Base-by-base conservation (phyloP, 2,329 filamentous ascomycete species). In the Epichloe hybrida region DNA sequence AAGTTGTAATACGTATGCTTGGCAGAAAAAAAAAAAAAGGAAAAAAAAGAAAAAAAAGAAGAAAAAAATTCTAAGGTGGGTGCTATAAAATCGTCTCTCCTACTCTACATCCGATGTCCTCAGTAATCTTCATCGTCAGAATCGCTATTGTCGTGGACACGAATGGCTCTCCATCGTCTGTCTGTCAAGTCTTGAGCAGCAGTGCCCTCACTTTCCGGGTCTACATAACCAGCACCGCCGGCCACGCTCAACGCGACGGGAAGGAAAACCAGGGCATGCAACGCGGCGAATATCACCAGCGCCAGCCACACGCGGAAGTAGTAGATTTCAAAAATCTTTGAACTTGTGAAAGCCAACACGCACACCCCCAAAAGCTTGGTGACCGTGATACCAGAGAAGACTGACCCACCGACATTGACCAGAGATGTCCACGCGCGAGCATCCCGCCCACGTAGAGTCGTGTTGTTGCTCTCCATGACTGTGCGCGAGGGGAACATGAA, bases 241-340 rank as follows among this genome's bases (percentile, higher is more conserved):
- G 86, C 76, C 47, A 96, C 73, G 62, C 87, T 94, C 57, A 98
- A 73, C 2, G 86, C 84, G 1, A 97, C 93, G 0, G 93, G 93
- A 59, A 98, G 71, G 66, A 97, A 95, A 7, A 98, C 78, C 46
- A 98, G 73, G 0, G 93, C 88, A 66, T 98, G 93, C 9, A 83
- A 76, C 7, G 88, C 88, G 3, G 90, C 94, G 66, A 95, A 91
- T 9, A 94, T 66, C 11, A 98, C 90, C 50, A 98, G 77, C 6
- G 90, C 85, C 17, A 96, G 72, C 93, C 93, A 98, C 42, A 98
- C 86, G 42, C 93, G 80, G 76, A 98, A 98, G 69, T 98, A 98
- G 70, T 98, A 98, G 52, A 98, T 88, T 72, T 98, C 94, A 61
- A 98, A 98, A 62, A 98, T 98, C 79, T 97, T 98, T 66, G 88